Percentiles rank a stretch among this genome's conserved stretches.
phyloP scores from a whole-genome alignment of 495 filamentous ascomycete genomes.

The Amphirosellinia nigrospora region DNA sequence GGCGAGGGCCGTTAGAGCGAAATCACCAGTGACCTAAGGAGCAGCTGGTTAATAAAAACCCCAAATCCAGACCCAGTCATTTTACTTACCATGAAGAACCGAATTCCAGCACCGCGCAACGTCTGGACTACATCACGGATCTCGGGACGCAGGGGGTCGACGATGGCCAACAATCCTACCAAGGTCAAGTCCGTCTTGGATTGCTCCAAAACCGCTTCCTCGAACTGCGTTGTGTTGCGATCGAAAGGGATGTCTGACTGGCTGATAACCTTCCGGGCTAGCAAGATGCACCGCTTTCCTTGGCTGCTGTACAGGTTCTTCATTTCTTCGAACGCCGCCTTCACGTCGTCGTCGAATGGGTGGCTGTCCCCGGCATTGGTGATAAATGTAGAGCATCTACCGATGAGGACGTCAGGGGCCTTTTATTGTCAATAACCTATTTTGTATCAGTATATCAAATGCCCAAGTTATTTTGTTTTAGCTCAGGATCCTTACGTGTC shows the following conservation, averaged over 20 bases:
- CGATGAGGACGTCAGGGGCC: constrained; percentile 69
- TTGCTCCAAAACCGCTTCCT: constrained; percentile 55
- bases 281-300: constrained; percentile 67
- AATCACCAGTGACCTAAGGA: constrained; percentile 70
- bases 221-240: constrained; percentile 54
- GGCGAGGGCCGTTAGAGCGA: constrained; percentile 70
- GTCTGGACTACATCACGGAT: constrained; percentile 65
- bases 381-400: constrained; percentile 58
- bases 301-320: constrained; percentile 69
- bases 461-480: neutral
- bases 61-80: neutral
- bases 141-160: constrained; percentile 71
- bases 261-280: constrained; percentile 63
- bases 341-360: constrained; percentile 46
- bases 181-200: constrained; percentile 59
- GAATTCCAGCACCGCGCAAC: constrained; percentile 65
- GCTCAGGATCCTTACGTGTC: constrained; percentile 47
- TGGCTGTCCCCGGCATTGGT: constrained; percentile 53
- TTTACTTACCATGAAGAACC: constrained; percentile 63
- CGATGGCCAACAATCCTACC: constrained; percentile 69
- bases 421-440: constrained; percentile 63
- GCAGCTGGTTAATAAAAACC: neutral
- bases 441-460: neutral
- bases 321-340: constrained; percentile 52
- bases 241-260: constrained; percentile 40